Evolutionary conservation across 2,329 filamentous ascomycete genomes (phyloP).

Genomic region (Fusarium palustre): DNA sequence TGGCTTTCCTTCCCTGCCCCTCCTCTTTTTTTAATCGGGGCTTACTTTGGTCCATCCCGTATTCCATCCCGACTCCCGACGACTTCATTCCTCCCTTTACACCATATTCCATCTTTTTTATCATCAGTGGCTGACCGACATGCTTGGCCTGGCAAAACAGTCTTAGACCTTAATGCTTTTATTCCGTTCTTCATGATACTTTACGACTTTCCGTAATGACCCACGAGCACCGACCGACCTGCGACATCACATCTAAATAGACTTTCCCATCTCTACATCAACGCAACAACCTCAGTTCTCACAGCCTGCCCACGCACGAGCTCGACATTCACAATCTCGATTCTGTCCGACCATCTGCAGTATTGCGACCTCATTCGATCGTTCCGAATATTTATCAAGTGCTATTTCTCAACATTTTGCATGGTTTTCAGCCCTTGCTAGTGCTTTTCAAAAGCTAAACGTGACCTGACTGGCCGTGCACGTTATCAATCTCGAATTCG

Average conservation of each 20-base stretch:
- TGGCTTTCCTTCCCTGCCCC: slow-evolving; percentile 35
- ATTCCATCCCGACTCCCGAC: slow-evolving; percentile 39
- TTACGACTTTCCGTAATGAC: slow-evolving; percentile 47
- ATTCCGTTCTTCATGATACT: slow-evolving; percentile 43
- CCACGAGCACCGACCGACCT: slow-evolving; percentile 42
- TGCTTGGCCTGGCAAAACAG: slow-evolving; percentile 38
- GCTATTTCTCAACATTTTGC: slow-evolving; percentile 20
- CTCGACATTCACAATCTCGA: slow-evolving; percentile 25
- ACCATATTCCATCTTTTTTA: slow-evolving; percentile 28
- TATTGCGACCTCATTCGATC: background rate
- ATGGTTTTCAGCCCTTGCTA: slow-evolving; percentile 37
- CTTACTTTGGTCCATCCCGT: slow-evolving; percentile 39
- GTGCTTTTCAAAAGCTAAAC: slow-evolving; percentile 27
- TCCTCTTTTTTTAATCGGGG: slow-evolving; percentile 44
- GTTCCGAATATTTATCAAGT: slow-evolving; percentile 6
- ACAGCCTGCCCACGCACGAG: slow-evolving; percentile 35
- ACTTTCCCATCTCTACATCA: slow-evolving; percentile 34
- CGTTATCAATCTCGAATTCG: slow-evolving; percentile 35
- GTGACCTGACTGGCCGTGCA: slow-evolving; percentile 39
- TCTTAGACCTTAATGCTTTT: slow-evolving; percentile 48
- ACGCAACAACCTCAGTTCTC: slow-evolving; percentile 11
- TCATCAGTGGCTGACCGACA: slow-evolving; percentile 41
- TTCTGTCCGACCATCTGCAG: slow-evolving; percentile 17
- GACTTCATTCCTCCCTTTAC: slow-evolving; percentile 43
- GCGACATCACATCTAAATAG: slow-evolving; percentile 37